These are phyloP conservation scores for Talaromyces nanjingensis DNA, from an alignment of 495 filamentous ascomycete genomes.

Conservation along the genomic window DNA sequence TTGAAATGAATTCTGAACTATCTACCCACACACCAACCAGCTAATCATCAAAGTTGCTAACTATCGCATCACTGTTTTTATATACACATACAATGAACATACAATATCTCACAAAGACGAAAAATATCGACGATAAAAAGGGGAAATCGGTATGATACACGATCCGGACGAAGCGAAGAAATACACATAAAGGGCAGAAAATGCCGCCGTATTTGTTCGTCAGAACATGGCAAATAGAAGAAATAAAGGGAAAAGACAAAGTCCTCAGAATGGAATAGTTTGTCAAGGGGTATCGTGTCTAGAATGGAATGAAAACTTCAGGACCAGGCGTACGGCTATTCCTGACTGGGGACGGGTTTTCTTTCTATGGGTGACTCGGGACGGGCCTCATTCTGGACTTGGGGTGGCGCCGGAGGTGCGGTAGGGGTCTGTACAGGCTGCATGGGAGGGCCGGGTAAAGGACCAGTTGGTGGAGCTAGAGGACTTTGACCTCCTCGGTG, in stretches of 20 bases:
- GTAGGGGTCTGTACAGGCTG: not conserved
- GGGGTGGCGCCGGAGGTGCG: not conserved
- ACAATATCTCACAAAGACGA: constrained; percentile 2
- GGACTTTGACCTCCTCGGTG: constrained; percentile 56
- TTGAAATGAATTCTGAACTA: not conserved
- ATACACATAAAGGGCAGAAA: not conserved
- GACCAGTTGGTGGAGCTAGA: constrained; percentile 30
- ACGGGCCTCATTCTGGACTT: not conserved
- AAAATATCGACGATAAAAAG: not conserved
- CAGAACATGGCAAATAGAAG: not conserved
- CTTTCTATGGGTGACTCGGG: constrained; percentile 12
- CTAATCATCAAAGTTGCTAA: constrained; percentile 1
- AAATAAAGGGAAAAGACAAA: no score
- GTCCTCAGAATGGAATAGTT: not conserved
- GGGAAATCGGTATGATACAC: not conserved
- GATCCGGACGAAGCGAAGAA: not conserved
- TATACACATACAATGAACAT: constrained; percentile 1
- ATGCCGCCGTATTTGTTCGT: not conserved
- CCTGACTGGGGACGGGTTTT: constrained; percentile 37
- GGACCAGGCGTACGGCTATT: constrained; percentile 14
- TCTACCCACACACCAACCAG: not conserved
- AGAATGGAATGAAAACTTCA: not conserved
- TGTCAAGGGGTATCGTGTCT: constrained; percentile 9
- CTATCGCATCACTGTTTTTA: constrained; percentile 2
- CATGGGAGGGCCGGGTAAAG: constrained; percentile 23